These are phyloP conservation scores for Silene latifolia DNA, from an alignment of 148 eudicot genomes.

Conservation along the genomic window DNA sequence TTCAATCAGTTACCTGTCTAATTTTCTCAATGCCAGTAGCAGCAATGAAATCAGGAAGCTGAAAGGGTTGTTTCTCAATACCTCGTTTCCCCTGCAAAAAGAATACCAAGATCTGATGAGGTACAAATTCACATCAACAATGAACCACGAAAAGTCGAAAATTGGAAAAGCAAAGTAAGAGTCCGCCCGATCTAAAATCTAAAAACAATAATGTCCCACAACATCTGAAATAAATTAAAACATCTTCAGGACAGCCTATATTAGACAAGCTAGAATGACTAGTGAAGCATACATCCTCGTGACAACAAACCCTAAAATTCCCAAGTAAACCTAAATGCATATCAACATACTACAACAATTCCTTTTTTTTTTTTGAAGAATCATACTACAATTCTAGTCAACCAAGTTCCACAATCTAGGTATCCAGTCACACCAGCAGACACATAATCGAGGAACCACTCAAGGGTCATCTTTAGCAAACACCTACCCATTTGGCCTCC, in stretches of 20 bases:
- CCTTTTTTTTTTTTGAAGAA: too few species aligned
- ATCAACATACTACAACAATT: not conserved
- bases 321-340: not conserved
- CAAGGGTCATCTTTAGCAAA: slow-evolving; percentile 51
- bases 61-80: slow-evolving; percentile 96
- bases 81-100: slow-evolving; percentile 94
- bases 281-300: slow-evolving; percentile 15
- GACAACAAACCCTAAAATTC: slow-evolving; percentile 10
- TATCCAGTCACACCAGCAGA: slow-evolving; percentile 35
- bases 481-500: slow-evolving; percentile 92
- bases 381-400: not conserved
- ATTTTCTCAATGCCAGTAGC: slow-evolving; percentile 98
- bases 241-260: slow-evolving; percentile 25
- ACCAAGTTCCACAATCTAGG: slow-evolving; percentile 37
- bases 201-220: not conserved
- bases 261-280: slow-evolving; percentile 2
- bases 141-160: not conserved
- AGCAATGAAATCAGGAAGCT: slow-evolving; percentile 99
- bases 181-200: slow-evolving; percentile 8
- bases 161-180: not conserved
- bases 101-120: slow-evolving; percentile 36
- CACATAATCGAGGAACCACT: slow-evolving; percentile 40
- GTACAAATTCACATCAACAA: slow-evolving; percentile 19
- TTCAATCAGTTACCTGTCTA: slow-evolving; percentile 59
- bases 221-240: slow-evolving; percentile 14